Percentiles rank a stretch among this genome's conserved stretches.
These are phyloP conservation scores for Paramarasmius palmivorus DNA, from an alignment of 1,284 basidiomycete genomes.

Conservation along the genomic window DNA sequence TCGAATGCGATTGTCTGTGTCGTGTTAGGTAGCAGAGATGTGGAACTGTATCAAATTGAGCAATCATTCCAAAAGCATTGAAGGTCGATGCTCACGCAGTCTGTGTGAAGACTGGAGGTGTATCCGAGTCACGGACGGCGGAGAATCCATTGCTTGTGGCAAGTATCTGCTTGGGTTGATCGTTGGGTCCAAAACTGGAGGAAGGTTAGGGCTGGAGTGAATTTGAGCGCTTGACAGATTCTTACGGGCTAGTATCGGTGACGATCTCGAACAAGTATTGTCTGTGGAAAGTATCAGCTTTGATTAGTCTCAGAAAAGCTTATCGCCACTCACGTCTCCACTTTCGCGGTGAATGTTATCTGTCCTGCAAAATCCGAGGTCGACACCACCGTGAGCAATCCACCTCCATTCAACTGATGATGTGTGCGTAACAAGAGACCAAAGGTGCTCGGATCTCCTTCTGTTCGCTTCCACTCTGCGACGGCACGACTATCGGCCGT, in stretches of 20 bases:
- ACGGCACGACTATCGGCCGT: background rate
- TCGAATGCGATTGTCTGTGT: too few relatives aligned
- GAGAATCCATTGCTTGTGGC: background rate
- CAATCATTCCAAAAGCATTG: too few relatives aligned
- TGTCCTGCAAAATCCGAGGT: background rate
- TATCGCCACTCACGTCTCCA: background rate
- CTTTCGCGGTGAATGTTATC: background rate
- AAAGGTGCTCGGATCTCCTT: background rate
- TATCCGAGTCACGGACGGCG: background rate
- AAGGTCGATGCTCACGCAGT: too few relatives aligned
- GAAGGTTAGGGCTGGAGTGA: background rate
- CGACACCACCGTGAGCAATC: background rate
- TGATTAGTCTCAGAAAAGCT: background rate
- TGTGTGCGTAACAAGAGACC: background rate
- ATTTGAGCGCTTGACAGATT: too few relatives aligned
- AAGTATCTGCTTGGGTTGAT: background rate
- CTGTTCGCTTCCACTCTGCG: slow-evolving; percentile 1
- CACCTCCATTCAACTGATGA: slow-evolving; percentile 1
- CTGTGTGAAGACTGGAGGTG: background rate
- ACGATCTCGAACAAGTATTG: slow-evolving; percentile 1
- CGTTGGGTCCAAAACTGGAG: background rate
- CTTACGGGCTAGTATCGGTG: background rate
- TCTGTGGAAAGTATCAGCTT: background rate
- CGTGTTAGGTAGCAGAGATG: too few relatives aligned
- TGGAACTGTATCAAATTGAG: too few relatives aligned